phyloP scores from a whole-genome alignment of 805 yeast species.

The Suhomyces faveliae region DNA sequence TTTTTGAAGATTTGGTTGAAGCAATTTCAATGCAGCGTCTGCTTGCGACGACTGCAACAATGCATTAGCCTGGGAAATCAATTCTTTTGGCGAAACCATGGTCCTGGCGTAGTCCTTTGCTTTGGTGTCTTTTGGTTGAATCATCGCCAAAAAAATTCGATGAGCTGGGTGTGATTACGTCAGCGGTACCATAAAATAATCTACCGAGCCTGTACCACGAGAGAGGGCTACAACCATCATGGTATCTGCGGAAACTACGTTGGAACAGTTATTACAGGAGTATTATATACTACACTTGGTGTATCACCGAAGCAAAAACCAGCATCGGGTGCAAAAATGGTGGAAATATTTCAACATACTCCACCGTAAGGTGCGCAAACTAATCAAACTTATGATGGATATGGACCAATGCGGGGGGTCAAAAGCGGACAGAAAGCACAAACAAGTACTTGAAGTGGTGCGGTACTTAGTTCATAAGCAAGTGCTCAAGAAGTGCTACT shows the following conservation, averaged over 20 bases:
- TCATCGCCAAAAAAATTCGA: slow-evolving; percentile 3
- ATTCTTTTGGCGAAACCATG: slow-evolving; percentile 4
- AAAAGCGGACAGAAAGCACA: slow-evolving; percentile 10
- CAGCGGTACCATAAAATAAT: not conserved
- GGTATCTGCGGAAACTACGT: not conserved
- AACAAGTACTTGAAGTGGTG: slow-evolving; percentile 13
- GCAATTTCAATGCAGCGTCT: slow-evolving; percentile 49
- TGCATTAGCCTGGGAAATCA: slow-evolving; percentile 41
- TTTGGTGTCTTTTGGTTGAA: not conserved
- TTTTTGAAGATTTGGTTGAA: slow-evolving; percentile 37
- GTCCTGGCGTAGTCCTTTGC: not conserved
- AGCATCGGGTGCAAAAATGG: slow-evolving; percentile 73
- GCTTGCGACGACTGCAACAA: slow-evolving; percentile 49
- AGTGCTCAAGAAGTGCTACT: slow-evolving; percentile 49
- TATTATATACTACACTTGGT: slow-evolving; percentile 57
- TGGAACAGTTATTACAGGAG: slow-evolving; percentile 36
- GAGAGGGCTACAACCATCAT: not conserved
- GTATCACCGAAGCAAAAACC: slow-evolving; percentile 72
- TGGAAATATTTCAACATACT: slow-evolving; percentile 68
- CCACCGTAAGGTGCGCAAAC: slow-evolving; percentile 52
- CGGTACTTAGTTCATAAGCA: slow-evolving; percentile 33
- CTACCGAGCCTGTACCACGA: not conserved
- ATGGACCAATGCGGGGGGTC: slow-evolving; percentile 15
- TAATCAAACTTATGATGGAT: slow-evolving; percentile 31
- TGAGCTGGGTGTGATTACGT: slow-evolving; percentile 4